Conservation (phyloP, 1,284 basidiomycete species). For the Gomphus bonarii region DNA sequence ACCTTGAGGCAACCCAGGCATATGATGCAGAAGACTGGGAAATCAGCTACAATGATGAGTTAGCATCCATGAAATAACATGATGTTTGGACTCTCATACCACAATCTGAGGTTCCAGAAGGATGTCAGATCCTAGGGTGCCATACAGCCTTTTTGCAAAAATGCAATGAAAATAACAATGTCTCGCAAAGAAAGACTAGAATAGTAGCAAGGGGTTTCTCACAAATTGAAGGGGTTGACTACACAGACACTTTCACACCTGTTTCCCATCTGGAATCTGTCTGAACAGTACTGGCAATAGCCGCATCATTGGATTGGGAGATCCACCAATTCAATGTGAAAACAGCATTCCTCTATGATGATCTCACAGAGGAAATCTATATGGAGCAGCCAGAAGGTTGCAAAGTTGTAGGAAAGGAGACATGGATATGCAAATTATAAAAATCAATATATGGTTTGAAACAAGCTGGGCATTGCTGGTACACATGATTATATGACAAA, state of each 20-base stretch:
- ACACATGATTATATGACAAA: conserved; percentile 11
- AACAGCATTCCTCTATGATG: conserved; percentile 24
- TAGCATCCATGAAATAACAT: background rate
- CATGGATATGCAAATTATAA: conserved; percentile 24
- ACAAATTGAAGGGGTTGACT: conserved; percentile 21
- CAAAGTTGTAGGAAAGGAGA: conserved; percentile 19
- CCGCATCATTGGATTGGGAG: conserved; percentile 18
- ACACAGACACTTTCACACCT: conserved; percentile 22
- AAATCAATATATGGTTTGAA: conserved; percentile 33
- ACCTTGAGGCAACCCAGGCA: background rate
- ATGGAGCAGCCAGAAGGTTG: conserved; percentile 20
- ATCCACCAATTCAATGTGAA: conserved; percentile 23
- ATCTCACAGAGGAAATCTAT: conserved; percentile 22
- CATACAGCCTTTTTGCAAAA: background rate
- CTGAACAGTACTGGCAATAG: conserved; percentile 15
- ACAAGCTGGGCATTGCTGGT: conserved; percentile 23
- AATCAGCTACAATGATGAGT: background rate
- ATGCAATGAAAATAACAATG: background rate
- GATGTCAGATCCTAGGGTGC: background rate
- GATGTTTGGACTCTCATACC: background rate
- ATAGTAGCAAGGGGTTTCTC: background rate
- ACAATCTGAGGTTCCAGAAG: background rate
- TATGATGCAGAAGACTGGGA: background rate
- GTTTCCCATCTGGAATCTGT: conserved; percentile 18
- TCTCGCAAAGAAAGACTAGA: background rate